A percentile compares a stretch with the other conserved stretches of the same genome.
Evolutionary conservation across 2,329 filamentous ascomycete genomes (phyloP).

Genomic region (Penicillium sp.): DNA sequence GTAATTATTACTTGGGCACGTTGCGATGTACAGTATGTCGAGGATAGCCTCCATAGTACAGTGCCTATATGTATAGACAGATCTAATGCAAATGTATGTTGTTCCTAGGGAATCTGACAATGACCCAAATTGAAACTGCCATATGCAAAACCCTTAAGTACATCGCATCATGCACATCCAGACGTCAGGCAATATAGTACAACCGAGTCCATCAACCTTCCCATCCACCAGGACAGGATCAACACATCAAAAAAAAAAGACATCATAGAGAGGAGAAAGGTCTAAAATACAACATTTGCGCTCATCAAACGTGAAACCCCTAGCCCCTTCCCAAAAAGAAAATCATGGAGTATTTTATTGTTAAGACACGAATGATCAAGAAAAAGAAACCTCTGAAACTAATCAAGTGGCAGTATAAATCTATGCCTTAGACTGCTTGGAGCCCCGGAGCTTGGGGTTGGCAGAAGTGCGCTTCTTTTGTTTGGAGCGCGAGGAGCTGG

Average conservation of each 20-base stretch:
- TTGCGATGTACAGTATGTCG: not conserved
- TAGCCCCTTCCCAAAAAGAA: constrained; percentile 19
- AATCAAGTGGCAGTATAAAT: not conserved
- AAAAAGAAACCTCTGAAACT: constrained; percentile 12
- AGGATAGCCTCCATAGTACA: not conserved
- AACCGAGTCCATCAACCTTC: constrained; percentile 31
- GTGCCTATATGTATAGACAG: not conserved
- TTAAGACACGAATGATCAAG: constrained; percentile 28
- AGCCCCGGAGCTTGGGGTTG: constrained; percentile 43
- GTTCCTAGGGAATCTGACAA: constrained; percentile 1
- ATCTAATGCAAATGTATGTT: not conserved
- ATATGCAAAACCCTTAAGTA: constrained; percentile 16
- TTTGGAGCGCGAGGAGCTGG: constrained; percentile 37
- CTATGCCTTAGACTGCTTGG: constrained; percentile 38
- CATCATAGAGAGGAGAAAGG: constrained; percentile 36
- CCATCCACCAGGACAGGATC: constrained; percentile 28
- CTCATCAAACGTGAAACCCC: constrained; percentile 27
- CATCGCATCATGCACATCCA: constrained; percentile 25
- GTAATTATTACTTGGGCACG: not conserved
- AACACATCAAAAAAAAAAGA: constrained; percentile 19
- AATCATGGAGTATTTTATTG: constrained; percentile 26
- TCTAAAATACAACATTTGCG: constrained; percentile 30
- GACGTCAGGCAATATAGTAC: constrained; percentile 29
- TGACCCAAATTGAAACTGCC: constrained; percentile 13
- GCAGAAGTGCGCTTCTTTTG: constrained; percentile 44